Percentiles rank a stretch among this genome's conserved stretches.
Evolutionary conservation across 305 asterid species (phyloP).

Genomic region (Caryopteris hybrid): DNA sequence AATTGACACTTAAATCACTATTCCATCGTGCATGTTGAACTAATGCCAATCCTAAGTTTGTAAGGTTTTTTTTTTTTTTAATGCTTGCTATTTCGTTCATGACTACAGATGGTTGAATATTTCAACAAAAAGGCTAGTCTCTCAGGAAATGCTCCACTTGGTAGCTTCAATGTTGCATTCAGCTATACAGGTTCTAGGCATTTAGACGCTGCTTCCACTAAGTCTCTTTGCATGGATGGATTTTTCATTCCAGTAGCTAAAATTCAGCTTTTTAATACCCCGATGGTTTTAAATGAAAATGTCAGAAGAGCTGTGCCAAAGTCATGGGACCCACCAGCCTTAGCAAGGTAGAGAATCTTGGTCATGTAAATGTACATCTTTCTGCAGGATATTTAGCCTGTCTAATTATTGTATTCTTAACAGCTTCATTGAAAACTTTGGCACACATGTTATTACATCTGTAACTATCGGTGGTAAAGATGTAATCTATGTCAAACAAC

Average conservation of each 20-base stretch:
- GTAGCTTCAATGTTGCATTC: slow-evolving; percentile 72
- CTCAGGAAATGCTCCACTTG: slow-evolving; percentile 65
- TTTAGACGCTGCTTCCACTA: slow-evolving; percentile 64
- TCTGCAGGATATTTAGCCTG: slow-evolving; percentile 3
- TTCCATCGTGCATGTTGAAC: not conserved
- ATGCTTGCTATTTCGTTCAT: slow-evolving; percentile 2
- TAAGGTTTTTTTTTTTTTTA: not conserved
- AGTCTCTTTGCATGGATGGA: slow-evolving; percentile 80
- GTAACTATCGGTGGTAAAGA: slow-evolving; percentile 86
- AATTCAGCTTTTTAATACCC: slow-evolving; percentile 47
- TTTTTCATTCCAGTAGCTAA: slow-evolving; percentile 73
- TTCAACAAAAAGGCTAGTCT: slow-evolving; percentile 71
- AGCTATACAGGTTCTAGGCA: slow-evolving; percentile 66
- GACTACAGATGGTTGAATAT: slow-evolving; percentile 79
- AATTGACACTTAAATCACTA: not conserved
- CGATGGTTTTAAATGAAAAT: slow-evolving; percentile 53
- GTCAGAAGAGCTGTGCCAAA: slow-evolving; percentile 66
- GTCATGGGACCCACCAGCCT: slow-evolving; percentile 84
- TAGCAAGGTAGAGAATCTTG: slow-evolving; percentile 52
- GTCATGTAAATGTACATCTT: not conserved
- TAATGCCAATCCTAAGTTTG: not conserved
- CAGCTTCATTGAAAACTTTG: slow-evolving; percentile 88
- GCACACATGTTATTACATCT: slow-evolving; percentile 79
- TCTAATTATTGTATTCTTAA: slow-evolving; percentile 21
- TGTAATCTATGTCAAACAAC: slow-evolving; percentile 76